Conservation (phyloP, 768 basidiomycete species). For the Lentinula raphanica region DNA sequence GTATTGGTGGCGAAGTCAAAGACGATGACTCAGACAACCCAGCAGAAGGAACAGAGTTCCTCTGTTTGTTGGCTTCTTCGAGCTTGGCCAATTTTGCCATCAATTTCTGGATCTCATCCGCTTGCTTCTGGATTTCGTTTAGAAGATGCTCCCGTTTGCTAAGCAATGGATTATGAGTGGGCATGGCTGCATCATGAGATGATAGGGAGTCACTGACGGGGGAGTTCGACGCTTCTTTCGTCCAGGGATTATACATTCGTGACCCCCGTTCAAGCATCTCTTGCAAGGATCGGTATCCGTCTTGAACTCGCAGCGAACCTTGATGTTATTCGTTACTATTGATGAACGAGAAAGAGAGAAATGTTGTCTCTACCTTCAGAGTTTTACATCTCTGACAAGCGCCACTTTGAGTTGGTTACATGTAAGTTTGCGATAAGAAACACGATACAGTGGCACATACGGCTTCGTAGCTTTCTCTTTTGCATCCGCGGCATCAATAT, state of each 20-base stretch:
- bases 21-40: slow-evolving; percentile 28
- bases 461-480: slow-evolving; percentile 35
- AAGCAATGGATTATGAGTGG: slow-evolving; percentile 8
- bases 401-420: slow-evolving; percentile 29
- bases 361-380: slow-evolving; percentile 32
- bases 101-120: slow-evolving; percentile 63
- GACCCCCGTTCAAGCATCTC: slow-evolving; percentile 63
- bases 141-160: slow-evolving; percentile 82
- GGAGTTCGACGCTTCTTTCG: slow-evolving; percentile 74
- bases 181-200: neutral
- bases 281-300: slow-evolving; percentile 70
- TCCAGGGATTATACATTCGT: slow-evolving; percentile 80
- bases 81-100: slow-evolving; percentile 69
- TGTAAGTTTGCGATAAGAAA: slow-evolving; percentile 7
- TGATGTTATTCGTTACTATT: neutral
- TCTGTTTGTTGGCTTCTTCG: slow-evolving; percentile 37
- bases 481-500: slow-evolving; percentile 30
- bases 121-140: slow-evolving; percentile 70
- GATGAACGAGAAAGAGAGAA: neutral
- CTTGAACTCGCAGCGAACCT: slow-evolving; percentile 76
- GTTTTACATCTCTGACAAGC: slow-evolving; percentile 71
- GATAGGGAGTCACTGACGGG: slow-evolving; percentile 46
- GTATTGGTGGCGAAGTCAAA: slow-evolving; percentile 17
- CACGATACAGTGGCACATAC: slow-evolving; percentile 27
- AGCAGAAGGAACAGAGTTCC: slow-evolving; percentile 12